A percentile compares a stretch with the other conserved stretches of the same genome.
Conservation (phyloP, 805 yeast species). For the Tetrapisispora iriomotensis region DNA sequence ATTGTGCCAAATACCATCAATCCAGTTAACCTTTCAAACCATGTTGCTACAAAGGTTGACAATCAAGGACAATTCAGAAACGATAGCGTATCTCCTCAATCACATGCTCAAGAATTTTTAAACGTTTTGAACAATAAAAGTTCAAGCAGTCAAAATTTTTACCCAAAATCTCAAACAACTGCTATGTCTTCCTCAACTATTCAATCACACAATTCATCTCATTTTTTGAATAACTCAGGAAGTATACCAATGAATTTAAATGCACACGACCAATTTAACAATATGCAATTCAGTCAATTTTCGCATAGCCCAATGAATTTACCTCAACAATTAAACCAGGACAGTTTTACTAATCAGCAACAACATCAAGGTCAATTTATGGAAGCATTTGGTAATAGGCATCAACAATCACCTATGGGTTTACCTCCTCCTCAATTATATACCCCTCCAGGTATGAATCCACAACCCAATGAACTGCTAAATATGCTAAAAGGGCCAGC, state of each 20-base stretch:
- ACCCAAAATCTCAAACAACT: too few relatives aligned
- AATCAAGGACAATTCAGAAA: background rate
- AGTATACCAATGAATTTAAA: too few relatives aligned
- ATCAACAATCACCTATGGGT: background rate
- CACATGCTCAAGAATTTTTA: background rate
- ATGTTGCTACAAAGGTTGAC: background rate
- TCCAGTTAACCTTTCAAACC: background rate
- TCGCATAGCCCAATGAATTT: background rate
- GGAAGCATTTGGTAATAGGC: background rate
- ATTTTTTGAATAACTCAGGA: too few relatives aligned
- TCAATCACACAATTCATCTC: too few relatives aligned
- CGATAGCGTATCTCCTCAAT: too few relatives aligned
- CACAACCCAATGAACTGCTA: slow-evolving; percentile 6
- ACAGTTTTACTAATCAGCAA: background rate
- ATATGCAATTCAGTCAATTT: background rate
- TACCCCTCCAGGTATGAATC: background rate
- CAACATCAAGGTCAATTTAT: background rate
- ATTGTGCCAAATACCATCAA: background rate
- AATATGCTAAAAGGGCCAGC: slow-evolving; percentile 6
- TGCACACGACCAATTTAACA: background rate
- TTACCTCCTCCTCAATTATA: background rate
- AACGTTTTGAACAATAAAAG: background rate
- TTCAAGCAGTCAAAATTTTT: too few relatives aligned
- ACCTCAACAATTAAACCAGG: background rate
- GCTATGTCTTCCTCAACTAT: too few relatives aligned